phyloP scores from a whole-genome alignment of 139 green algal species.

The Mesotaenium endlicherianum region DNA sequence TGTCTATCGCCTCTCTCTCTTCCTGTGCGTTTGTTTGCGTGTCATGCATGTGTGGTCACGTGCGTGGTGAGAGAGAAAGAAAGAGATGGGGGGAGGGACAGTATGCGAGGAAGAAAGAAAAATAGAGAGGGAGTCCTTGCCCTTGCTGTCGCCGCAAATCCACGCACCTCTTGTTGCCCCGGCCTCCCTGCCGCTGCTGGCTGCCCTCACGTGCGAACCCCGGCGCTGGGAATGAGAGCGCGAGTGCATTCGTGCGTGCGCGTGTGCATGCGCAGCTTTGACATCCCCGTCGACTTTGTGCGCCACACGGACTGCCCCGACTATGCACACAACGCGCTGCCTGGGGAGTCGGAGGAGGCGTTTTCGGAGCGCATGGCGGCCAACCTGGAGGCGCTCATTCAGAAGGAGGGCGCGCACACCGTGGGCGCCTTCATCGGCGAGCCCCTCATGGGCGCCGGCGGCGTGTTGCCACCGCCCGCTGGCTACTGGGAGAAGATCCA shows the following conservation, averaged over 20 bases:
- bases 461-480: constrained; percentile 50
- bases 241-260: too few relatives aligned
- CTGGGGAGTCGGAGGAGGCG: constrained; percentile 49
- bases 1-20: neutral
- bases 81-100: too few relatives aligned
- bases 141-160: too few relatives aligned
- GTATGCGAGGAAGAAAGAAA: too few relatives aligned
- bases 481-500: constrained; percentile 47
- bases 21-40: neutral
- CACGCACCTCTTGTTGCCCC: too few relatives aligned
- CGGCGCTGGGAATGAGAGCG: too few relatives aligned
- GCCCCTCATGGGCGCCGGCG: constrained; percentile 53
- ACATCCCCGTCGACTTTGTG: constrained; percentile 46
- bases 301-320: constrained; percentile 52
- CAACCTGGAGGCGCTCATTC: constrained; percentile 52
- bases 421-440: constrained; percentile 56
- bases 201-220: too few relatives aligned
- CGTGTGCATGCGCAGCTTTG: constrained; percentile 28
- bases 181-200: too few relatives aligned
- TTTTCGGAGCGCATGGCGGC: constrained; percentile 43
- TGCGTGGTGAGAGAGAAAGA: too few relatives aligned
- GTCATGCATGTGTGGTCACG: too few relatives aligned
- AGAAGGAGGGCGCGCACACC: constrained; percentile 49
- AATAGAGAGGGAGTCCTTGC: too few relatives aligned
- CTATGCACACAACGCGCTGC: constrained; percentile 45